Evolutionary conservation across 148 eudicot genomes (phyloP).

Genomic region (Gaultheria prostrata): DNA sequence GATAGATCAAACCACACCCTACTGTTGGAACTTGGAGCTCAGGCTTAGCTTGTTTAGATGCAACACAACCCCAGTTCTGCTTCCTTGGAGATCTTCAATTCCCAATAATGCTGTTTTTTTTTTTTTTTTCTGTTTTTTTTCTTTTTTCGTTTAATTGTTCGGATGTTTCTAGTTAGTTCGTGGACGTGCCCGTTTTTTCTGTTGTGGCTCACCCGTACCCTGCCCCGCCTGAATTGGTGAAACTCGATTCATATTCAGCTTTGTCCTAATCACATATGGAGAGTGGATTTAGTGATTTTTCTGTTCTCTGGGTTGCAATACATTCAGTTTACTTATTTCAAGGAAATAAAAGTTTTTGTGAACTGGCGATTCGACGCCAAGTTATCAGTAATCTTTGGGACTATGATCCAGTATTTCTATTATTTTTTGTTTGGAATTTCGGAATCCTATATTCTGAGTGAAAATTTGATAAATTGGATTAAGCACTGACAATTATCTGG

Average conservation of each 20-base stretch:
- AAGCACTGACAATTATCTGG: too few relatives aligned
- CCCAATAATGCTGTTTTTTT: not conserved
- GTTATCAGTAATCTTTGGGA: not conserved
- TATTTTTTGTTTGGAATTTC: too few relatives aligned
- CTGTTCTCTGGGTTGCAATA: not conserved
- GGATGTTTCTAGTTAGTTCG: conserved; percentile 1
- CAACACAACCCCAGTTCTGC: not conserved
- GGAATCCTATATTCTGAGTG: too few relatives aligned
- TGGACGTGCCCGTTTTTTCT: not conserved
- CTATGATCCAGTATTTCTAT: not conserved
- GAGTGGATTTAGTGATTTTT: not conserved
- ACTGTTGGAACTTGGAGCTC: conserved; percentile 68
- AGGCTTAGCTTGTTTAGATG: conserved; percentile 23
- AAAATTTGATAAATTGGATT: too few relatives aligned
- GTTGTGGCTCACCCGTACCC: not conserved
- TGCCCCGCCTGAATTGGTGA: not conserved
- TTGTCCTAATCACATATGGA: not conserved
- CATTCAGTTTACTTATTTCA: not conserved
- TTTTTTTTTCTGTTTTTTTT: not conserved
- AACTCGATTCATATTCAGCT: not conserved
- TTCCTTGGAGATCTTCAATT: conserved; percentile 5
- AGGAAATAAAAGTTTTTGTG: not conserved
- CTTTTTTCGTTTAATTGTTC: not conserved
- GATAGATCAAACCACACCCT: conserved; percentile 67
- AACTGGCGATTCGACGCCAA: not conserved